phyloP scores from a whole-genome alignment of 805 yeast species.

The Zygotorulaspora danielsina region DNA sequence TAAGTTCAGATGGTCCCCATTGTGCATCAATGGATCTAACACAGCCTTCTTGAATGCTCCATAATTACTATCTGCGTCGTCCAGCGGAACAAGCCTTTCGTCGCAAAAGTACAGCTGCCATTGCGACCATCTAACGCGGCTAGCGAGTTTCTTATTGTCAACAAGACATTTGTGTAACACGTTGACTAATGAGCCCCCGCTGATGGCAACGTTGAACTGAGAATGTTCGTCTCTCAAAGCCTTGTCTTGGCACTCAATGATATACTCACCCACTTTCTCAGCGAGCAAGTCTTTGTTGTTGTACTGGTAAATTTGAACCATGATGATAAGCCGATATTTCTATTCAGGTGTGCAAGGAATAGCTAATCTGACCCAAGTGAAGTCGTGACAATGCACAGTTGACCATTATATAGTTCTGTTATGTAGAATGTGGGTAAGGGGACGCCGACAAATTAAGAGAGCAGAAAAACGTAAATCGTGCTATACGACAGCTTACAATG shows the following conservation, averaged over 20 bases:
- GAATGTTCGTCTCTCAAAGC: constrained; percentile 42
- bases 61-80: constrained; percentile 79
- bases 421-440: no score
- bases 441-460: no score
- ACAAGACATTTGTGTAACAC: constrained; percentile 62
- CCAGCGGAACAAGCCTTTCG: constrained; percentile 82
- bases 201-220: constrained; percentile 69
- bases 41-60: constrained; percentile 69
- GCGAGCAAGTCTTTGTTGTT: constrained; percentile 59
- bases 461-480: no score
- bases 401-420: no score
- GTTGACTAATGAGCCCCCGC: constrained; percentile 88
- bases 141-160: constrained; percentile 44
- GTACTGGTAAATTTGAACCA: constrained; percentile 40
- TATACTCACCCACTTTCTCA: constrained; percentile 56
- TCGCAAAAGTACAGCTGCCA: constrained; percentile 88
- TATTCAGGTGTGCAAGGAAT: no score
- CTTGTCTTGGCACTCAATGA: constrained; percentile 57
- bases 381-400: neutral
- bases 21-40: constrained; percentile 43
- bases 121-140: constrained; percentile 56
- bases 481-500: no score
- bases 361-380: no score
- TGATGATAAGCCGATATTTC: no score
- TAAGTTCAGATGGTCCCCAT: constrained; percentile 36